Percentiles rank a stretch among this genome's conserved stretches.
These are phyloP conservation scores for Melastoma malabathricum DNA, from an alignment of 345 rosid species.

Conservation along the genomic window DNA sequence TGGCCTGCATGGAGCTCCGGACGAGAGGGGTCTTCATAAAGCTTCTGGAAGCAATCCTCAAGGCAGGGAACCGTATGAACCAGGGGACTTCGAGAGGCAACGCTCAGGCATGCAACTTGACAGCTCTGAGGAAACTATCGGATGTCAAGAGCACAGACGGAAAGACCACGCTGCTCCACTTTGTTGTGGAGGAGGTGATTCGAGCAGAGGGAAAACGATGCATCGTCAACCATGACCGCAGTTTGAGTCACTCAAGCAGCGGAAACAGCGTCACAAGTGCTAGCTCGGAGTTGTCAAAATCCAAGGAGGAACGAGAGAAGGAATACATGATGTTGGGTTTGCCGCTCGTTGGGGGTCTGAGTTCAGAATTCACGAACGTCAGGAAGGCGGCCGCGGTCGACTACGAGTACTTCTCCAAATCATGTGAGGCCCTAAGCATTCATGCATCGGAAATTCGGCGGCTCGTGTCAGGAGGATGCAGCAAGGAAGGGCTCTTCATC, in stretches of 20 bases:
- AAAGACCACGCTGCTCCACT: constrained; percentile 70
- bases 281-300: constrained; percentile 6
- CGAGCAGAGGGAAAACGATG: constrained; percentile 72
- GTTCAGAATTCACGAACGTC: constrained; percentile 57
- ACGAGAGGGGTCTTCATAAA: constrained; percentile 65
- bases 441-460: constrained; percentile 28
- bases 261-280: constrained; percentile 13
- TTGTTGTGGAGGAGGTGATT: constrained; percentile 73
- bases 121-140: constrained; percentile 57
- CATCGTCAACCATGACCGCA: constrained; percentile 27
- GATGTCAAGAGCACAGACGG: constrained; percentile 80
- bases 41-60: constrained; percentile 80
- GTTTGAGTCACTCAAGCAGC: constrained; percentile 28
- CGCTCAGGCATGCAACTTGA: constrained; percentile 75
- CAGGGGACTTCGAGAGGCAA: constrained; percentile 82
- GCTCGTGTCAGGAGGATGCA: constrained; percentile 16
- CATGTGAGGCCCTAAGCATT: constrained; percentile 29
- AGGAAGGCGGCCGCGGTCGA: constrained; percentile 74
- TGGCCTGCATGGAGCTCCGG: constrained; percentile 61
- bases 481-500: constrained; percentile 25
- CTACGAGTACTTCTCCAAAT: constrained; percentile 26
- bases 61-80: constrained; percentile 93
- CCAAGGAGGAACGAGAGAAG: constrained; percentile 45
- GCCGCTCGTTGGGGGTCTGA: constrained; percentile 61
- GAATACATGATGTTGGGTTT: constrained; percentile 60